Percentiles rank a stretch among this genome's conserved stretches.
Conservation (phyloP, 2,329 filamentous ascomycete species). For the Zymoseptoria brevis region DNA sequence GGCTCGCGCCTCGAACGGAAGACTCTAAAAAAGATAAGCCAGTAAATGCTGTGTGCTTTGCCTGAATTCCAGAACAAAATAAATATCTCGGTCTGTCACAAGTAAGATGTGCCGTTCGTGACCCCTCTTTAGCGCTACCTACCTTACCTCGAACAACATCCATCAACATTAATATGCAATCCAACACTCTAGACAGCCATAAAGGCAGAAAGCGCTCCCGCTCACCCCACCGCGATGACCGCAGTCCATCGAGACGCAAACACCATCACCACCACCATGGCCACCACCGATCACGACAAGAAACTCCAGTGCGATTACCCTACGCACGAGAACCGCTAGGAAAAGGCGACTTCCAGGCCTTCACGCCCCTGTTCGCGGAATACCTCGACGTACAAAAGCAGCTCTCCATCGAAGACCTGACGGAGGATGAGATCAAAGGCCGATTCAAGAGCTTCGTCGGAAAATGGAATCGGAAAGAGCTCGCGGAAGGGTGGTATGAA, state of each 20-base stretch:
- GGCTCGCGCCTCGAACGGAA: neutral
- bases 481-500: slow-evolving; percentile 91
- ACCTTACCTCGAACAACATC: neutral
- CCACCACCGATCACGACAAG: slow-evolving; percentile 1
- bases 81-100: neutral
- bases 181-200: neutral
- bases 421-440: slow-evolving; percentile 67
- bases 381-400: slow-evolving; percentile 87
- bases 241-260: neutral
- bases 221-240: slow-evolving; percentile 16
- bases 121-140: neutral
- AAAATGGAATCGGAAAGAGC: slow-evolving; percentile 85
- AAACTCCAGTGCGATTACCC: slow-evolving; percentile 13
- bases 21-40: too few species aligned
- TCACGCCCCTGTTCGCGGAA: slow-evolving; percentile 66
- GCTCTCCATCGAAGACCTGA: slow-evolving; percentile 58
- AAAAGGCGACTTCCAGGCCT: slow-evolving; percentile 59
- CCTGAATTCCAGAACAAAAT: too few species aligned
- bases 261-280: slow-evolving; percentile 8
- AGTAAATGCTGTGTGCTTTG: too few species aligned
- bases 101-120: neutral
- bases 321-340: slow-evolving; percentile 46
- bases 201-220: slow-evolving; percentile 21
- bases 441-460: slow-evolving; percentile 88
- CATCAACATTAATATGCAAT: neutral